Base-by-base conservation (phyloP, 108 stramenopile genomes). In the Licmophora abbreviata region DNA sequence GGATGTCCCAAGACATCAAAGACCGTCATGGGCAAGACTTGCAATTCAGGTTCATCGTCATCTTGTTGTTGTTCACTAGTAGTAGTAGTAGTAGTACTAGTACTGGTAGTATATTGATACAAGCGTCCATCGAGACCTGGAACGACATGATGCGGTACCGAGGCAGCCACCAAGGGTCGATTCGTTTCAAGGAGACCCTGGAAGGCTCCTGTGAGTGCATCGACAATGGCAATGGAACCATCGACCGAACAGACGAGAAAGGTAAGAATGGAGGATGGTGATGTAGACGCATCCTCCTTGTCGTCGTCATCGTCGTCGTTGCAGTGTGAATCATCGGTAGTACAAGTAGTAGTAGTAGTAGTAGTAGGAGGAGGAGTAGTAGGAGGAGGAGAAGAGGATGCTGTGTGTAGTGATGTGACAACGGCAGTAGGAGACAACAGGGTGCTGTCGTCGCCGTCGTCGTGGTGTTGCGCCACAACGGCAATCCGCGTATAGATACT, bases 91-190 rank as follows among this genome's bases (percentile, higher is more conserved):
- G 10, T 35, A 5, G 15, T 20, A 18, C 20, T 15, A 18, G 38
- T 15, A 40, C 15, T 3, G 26, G 23, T 46, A 21, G 23, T 21
- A 3, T n/a, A 24, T 3, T n/a, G 50, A 48, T 85, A 89, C 37
- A 90, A 64, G 37, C 48, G 35, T 24, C 88, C 88, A 66, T 90
- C 83, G 59, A 85, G 49, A 14, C 79, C 79, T 9, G 88, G 88
- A 36, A 85, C 68, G 21, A 85, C 76, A 51, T 34, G 66, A 58
- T 10, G 65, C 18, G 3, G 66, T 10, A 44, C 65, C 20, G 71
- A 73, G 6, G 67, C 62, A 22, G 63, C 67, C 9, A 75, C 63
- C 48, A 78, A 44, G 12, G 77, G 68, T 27, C 51, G 48, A 4
- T 77, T 77, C 9, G 77, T 71, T 10, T 56, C 56, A 54, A 83